These are phyloP conservation scores for Arabidopsis lyrata DNA, from an alignment of 441 rosid genomes.

Conservation along the genomic window DNA sequence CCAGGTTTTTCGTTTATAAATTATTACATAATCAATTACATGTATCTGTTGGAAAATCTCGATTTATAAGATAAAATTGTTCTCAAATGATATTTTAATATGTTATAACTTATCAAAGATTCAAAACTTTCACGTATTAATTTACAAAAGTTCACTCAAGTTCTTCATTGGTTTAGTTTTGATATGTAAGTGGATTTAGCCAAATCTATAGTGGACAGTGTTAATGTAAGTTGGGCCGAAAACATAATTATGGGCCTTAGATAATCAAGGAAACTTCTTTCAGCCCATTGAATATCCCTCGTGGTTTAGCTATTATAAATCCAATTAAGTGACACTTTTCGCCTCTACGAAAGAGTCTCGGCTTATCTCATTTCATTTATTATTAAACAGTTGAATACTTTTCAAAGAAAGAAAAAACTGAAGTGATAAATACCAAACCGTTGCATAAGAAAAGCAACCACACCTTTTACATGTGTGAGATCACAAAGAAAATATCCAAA, in stretches of 20 bases:
- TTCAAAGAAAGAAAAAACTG: conserved; percentile 21
- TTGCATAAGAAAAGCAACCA: conserved; percentile 30
- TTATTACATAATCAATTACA: background rate
- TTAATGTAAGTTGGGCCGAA: conserved; percentile 6
- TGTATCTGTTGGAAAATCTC: background rate
- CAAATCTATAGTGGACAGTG: background rate
- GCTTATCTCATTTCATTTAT: background rate
- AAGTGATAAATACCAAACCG: conserved; percentile 39
- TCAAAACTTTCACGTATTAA: background rate
- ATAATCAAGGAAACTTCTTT: background rate
- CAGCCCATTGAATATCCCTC: background rate
- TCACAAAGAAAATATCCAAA: conserved; percentile 16
- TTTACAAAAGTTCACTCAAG: background rate
- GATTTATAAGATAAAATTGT: background rate
- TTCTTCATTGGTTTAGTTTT: background rate
- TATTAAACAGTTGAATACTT: background rate
- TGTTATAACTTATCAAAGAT: background rate
- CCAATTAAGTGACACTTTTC: conserved; percentile 7
- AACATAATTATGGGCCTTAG: background rate
- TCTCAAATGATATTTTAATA: background rate
- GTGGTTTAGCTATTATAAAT: background rate
- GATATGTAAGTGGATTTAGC: background rate
- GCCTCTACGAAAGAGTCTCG: conserved; percentile 14
- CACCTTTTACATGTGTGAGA: conserved; percentile 45
- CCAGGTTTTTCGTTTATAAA: background rate